Conservation (phyloP, 352 stramenopile species). For the Globisporangium emineosum region DNA sequence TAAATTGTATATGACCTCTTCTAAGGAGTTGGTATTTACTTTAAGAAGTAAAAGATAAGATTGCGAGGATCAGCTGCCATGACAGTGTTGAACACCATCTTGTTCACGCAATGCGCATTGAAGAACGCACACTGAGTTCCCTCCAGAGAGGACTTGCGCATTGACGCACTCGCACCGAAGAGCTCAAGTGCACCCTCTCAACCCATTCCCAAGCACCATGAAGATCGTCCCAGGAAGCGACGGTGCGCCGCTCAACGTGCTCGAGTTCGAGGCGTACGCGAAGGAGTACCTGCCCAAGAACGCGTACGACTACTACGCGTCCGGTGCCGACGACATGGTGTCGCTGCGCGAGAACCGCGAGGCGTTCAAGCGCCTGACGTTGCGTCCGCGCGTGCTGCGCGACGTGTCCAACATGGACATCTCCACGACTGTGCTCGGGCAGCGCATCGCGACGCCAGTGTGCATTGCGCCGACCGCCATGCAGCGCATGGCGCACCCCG, state of each 20-base stretch:
- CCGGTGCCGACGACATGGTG: conserved; percentile 92
- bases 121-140: background rate
- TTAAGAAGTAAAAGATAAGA: background rate
- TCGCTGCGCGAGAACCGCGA: conserved; percentile 73
- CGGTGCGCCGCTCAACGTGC: conserved; percentile 79
- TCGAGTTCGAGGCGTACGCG: conserved; percentile 89
- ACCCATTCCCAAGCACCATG: conserved; percentile 10
- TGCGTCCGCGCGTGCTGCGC: conserved; percentile 93
- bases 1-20: background rate
- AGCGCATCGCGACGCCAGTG: conserved; percentile 90
- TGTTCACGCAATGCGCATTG: conserved; percentile 6
- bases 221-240: conserved; percentile 79
- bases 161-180: background rate
- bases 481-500: conserved; percentile 94
- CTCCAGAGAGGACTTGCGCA: conserved; percentile 6
- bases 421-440: conserved; percentile 89
- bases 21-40: background rate
- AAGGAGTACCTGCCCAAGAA: conserved; percentile 90
- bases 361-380: conserved; percentile 92
- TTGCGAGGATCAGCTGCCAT: background rate
- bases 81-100: conserved; percentile 1
- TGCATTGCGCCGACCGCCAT: conserved; percentile 91
- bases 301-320: conserved; percentile 91
- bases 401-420: conserved; percentile 92
- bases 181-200: background rate